A percentile compares a stretch with the other conserved stretches of the same genome.
These are phyloP conservation scores for Phaeomoniella chlamydospora DNA, from an alignment of 2,329 filamentous ascomycete species.

Conservation along the genomic window DNA sequence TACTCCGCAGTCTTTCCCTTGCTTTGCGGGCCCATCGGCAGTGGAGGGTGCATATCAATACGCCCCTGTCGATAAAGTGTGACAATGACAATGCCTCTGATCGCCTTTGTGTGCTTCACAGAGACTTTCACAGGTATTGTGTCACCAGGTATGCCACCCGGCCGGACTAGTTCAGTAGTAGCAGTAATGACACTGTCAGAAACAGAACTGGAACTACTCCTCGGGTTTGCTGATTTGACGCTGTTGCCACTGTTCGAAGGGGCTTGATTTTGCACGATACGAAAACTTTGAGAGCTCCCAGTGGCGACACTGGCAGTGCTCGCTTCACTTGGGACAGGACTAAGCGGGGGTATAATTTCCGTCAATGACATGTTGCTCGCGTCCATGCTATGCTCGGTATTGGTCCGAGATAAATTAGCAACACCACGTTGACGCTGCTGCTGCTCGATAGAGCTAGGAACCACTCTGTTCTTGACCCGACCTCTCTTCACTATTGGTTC, in stretches of 20 bases:
- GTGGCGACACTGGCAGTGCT: slow-evolving; percentile 58
- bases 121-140: slow-evolving; percentile 63
- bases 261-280: slow-evolving; percentile 30
- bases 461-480: slow-evolving; percentile 40
- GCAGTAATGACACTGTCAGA: slow-evolving; percentile 71
- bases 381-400: slow-evolving; percentile 16
- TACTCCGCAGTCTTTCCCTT: slow-evolving; percentile 57
- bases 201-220: slow-evolving; percentile 36
- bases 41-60: slow-evolving; percentile 63
- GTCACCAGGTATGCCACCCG: slow-evolving; percentile 77
- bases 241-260: slow-evolving; percentile 19
- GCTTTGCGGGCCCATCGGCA: slow-evolving; percentile 44
- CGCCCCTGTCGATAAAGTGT: slow-evolving; percentile 84
- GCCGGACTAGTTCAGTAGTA: slow-evolving; percentile 66
- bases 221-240: slow-evolving; percentile 31
- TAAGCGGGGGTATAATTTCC: slow-evolving; percentile 25
- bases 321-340: slow-evolving; percentile 47
- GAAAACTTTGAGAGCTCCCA: slow-evolving; percentile 46
- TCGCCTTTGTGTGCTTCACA: slow-evolving; percentile 74
- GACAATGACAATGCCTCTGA: slow-evolving; percentile 87
- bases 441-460: slow-evolving; percentile 20
- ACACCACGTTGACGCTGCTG: neutral
- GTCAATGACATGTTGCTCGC: slow-evolving; percentile 15
- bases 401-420: slow-evolving; percentile 6
- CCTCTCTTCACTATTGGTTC: slow-evolving; percentile 67